Conservation (phyloP, 371 early-diverging fungal species). For the Mortierella sp. region DNA sequence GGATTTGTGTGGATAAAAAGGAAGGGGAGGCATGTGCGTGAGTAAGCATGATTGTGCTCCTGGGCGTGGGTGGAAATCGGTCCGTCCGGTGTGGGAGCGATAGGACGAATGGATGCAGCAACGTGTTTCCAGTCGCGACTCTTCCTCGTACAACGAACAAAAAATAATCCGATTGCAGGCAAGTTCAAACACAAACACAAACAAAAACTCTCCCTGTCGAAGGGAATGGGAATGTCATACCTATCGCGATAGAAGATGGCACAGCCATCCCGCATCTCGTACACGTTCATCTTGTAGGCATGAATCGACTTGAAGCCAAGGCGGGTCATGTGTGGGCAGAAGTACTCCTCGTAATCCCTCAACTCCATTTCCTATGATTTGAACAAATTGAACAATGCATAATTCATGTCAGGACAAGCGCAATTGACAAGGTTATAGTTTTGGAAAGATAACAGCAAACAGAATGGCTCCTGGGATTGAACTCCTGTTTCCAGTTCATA, state of each 20-base stretch:
- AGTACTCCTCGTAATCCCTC: slow-evolving; percentile 51
- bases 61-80: slow-evolving; percentile 9
- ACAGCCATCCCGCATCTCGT: slow-evolving; percentile 59
- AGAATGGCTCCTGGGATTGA: not conserved
- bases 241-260: slow-evolving; percentile 58
- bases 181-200: not conserved
- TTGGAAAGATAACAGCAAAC: not conserved
- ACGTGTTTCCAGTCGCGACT: slow-evolving; percentile 24
- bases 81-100: not conserved
- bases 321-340: slow-evolving; percentile 43
- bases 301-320: slow-evolving; percentile 55
- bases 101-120: slow-evolving; percentile 11
- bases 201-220: not conserved
- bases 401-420: not conserved
- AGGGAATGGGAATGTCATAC: slow-evolving; percentile 23
- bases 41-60: slow-evolving; percentile 20
- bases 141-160: not conserved
- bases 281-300: slow-evolving; percentile 54
- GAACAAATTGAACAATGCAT: not conserved
- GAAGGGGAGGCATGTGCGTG: slow-evolving; percentile 34
- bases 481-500: not conserved
- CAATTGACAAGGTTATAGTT: not conserved
- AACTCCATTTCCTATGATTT: slow-evolving; percentile 45
- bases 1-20: slow-evolving; percentile 4
- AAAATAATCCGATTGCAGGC: slow-evolving; percentile 1